Percentiles rank a stretch among this genome's conserved stretches.
These are phyloP conservation scores for Aspergillus sergii DNA, from an alignment of 2,329 filamentous ascomycete genomes.

Conservation along the genomic window DNA sequence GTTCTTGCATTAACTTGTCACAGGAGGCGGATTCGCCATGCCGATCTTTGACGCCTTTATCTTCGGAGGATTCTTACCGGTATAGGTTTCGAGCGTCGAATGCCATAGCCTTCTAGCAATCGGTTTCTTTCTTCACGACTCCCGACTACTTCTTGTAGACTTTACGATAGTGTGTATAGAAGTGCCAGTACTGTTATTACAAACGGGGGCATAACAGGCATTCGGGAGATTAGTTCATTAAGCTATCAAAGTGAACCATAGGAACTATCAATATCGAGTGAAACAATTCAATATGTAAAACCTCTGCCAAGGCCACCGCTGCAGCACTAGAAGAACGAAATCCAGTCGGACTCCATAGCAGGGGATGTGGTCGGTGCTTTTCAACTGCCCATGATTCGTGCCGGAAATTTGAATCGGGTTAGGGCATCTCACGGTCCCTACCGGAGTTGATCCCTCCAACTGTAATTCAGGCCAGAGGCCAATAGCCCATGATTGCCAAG, in stretches of 20 bases:
- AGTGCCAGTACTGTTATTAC: background rate
- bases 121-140: background rate
- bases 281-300: background rate
- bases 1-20: background rate
- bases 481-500: slow-evolving; percentile 4
- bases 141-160: background rate
- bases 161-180: too few relatives aligned
- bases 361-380: background rate
- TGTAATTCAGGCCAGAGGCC: background rate
- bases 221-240: background rate
- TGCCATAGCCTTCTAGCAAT: background rate
- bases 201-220: background rate
- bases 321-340: background rate
- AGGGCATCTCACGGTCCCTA: background rate
- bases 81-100: background rate
- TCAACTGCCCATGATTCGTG: background rate
- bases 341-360: background rate
- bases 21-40: background rate
- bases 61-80: too few relatives aligned
- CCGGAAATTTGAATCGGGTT: background rate
- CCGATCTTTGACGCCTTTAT: background rate
- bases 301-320: background rate
- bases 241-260: background rate
- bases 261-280: background rate
- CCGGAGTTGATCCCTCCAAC: background rate